Conservation (phyloP, 371 early-diverging fungal species). For the Mucor plumbeus region DNA sequence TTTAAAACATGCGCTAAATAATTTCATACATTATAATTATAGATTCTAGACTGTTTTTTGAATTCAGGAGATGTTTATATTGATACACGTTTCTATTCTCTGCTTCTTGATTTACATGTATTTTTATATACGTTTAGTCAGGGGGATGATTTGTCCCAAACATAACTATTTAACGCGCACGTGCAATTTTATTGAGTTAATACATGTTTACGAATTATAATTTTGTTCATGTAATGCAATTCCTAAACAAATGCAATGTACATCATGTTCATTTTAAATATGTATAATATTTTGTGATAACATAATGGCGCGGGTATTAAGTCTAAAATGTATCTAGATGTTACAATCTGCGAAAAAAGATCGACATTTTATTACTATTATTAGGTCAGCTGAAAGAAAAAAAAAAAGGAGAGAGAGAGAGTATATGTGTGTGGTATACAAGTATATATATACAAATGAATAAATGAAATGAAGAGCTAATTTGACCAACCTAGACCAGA, state of each 20-base stretch:
- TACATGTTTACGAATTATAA: no score
- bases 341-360: neutral
- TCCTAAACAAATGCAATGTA: neutral
- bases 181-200: neutral
- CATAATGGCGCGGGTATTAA: constrained; percentile 5
- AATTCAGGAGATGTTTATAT: no score
- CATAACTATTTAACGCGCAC: neutral
- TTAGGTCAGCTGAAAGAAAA: neutral
- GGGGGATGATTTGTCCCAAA: neutral
- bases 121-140: neutral
- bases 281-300: neutral
- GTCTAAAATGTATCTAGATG: neutral
- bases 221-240: neutral
- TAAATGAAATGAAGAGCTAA: neutral
- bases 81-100: neutral
- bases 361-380: neutral
- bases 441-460: neutral
- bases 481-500: constrained; percentile 35
- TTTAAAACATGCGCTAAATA: neutral
- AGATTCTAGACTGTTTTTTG: no score
- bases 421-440: neutral
- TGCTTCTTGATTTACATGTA: constrained; percentile 2
- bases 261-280: constrained; percentile 5
- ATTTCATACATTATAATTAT: no score
- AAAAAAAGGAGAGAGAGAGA: no score